Conservation (phyloP, 2,329 filamentous ascomycete genomes). For the Beauveria australis region DNA sequence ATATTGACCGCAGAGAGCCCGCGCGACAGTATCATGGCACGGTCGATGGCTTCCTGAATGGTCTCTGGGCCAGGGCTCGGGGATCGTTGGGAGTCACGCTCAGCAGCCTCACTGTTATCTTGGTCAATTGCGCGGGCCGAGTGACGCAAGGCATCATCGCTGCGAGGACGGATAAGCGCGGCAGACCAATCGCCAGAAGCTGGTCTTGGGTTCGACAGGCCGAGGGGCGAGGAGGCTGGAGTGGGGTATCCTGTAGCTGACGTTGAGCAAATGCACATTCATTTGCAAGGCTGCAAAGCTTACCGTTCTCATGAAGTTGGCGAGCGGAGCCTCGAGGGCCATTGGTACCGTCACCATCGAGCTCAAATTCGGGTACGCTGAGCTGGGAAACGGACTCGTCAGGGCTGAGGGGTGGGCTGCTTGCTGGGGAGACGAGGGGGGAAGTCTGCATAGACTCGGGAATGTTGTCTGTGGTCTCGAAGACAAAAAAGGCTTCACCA, state of each 20-base stretch:
- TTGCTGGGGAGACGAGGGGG: constrained; percentile 81
- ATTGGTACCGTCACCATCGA: constrained; percentile 38
- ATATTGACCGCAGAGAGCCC: constrained; percentile 88
- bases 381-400: constrained; percentile 30
- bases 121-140: constrained; percentile 31
- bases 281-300: neutral
- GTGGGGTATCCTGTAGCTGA: constrained; percentile 37
- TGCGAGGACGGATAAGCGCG: constrained; percentile 36
- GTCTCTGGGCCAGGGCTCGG: constrained; percentile 69
- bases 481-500: constrained; percentile 97
- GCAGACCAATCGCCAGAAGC: constrained; percentile 44
- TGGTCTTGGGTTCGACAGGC: constrained; percentile 37
- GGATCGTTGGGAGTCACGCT: constrained; percentile 50
- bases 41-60: constrained; percentile 67
- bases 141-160: constrained; percentile 45
- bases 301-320: constrained; percentile 27
- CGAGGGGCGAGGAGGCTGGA: constrained; percentile 36
- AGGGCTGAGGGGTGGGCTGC: constrained; percentile 62
- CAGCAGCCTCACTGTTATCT: constrained; percentile 29
- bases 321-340: constrained; percentile 5
- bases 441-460: constrained; percentile 93
- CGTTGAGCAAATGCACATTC: constrained; percentile 11
- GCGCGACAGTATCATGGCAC: constrained; percentile 77
- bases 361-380: constrained; percentile 61
- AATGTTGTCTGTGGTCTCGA: constrained; percentile 86